Evolutionary conservation across 257 asterid species (phyloP).

Genomic region (Handroanthus guayacan): DNA sequence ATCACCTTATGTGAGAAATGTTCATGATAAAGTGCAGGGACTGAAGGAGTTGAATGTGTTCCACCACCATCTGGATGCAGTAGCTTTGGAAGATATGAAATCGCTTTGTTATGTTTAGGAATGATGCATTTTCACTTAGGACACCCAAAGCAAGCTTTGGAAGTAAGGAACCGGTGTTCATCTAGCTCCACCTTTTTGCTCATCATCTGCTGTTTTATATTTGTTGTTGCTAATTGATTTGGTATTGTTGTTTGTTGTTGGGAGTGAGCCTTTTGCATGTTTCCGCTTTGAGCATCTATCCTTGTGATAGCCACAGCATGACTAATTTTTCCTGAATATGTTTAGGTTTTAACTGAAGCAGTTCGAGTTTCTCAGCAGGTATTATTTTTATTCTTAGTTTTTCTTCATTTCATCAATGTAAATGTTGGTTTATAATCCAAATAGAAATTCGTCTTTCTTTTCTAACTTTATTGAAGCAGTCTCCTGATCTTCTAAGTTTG

Average conservation of each 20-base stretch:
- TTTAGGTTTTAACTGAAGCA: constrained; percentile 94
- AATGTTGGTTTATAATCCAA: constrained; percentile 19
- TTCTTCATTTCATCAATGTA: constrained; percentile 11
- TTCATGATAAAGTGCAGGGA: constrained; percentile 96
- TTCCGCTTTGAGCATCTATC: constrained; percentile 19
- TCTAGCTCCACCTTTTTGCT: constrained; percentile 22
- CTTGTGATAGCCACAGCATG: constrained; percentile 1
- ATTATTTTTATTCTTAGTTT: constrained; percentile 26
- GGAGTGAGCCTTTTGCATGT: background rate
- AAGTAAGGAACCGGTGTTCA: constrained; percentile 55
- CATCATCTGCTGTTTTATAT: constrained; percentile 32
- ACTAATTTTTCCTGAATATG: constrained; percentile 32
- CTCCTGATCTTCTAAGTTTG: constrained; percentile 29
- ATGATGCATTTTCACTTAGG: constrained; percentile 98
- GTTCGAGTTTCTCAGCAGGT: constrained; percentile 98
- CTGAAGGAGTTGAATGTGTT: constrained; percentile 80
- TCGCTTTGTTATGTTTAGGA: constrained; percentile 89
- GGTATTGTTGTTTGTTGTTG: constrained; percentile 17
- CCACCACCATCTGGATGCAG: constrained; percentile 69
- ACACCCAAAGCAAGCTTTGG: constrained; percentile 92
- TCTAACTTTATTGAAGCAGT: constrained; percentile 10
- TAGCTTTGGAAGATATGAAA: constrained; percentile 86
- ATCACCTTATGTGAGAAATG: constrained; percentile 46
- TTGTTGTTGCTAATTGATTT: constrained; percentile 23
- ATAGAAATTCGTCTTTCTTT: background rate